Evolutionary conservation across 148 eudicot species (phyloP), one percentile per base, ranked within the genome.

Genomic region (Nepenthes mirabilis): DNA sequence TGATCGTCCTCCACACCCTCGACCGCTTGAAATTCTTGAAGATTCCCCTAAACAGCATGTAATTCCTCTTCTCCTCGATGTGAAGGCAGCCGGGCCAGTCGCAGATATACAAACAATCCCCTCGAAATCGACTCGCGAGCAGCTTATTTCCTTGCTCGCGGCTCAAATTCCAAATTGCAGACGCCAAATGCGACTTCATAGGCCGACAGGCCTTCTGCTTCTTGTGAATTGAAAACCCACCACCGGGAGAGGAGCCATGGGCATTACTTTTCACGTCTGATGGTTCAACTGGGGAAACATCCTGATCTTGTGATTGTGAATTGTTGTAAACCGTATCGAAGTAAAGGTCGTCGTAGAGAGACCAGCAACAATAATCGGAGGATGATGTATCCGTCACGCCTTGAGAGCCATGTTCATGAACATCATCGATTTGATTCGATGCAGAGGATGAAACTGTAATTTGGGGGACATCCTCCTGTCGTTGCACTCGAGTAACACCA

Each of bases 51-150:
- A 91, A 91, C 55, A 91, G 59, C 96, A 85, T 91, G 71, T 91
- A 91, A 54, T 74, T 81, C 57, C 98, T 50, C 81, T 82, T 88
- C 72, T 91, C 86, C 56, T 83, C 94, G 3, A 66, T 51, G 66
- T 91, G 98, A 1, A 83, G 64, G 52, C 98, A 91, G 11, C 98
- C 98, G 0, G 98, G 98, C 98, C 98, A 83, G 36, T 91, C 94
- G 47, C 98, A 80, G 14, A 91, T 79, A 70, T 91, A 91, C 33
- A 91, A 61, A 43, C 84, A 75, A 56, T 91, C 98, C 32, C 74
- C 96, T 13, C 91, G 62, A 59, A 91, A 91, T 51, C 98, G 43
- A 40, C 94, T 85, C 34, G 83, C 98, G 3, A 91, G 74, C 66
- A 91, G 50, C 40, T 91, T 91, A 11, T 80, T 85, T 13, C 98